Base-by-base conservation (phyloP, 1,139 yeast genomes). In the Yamadazyma sp. region DNA sequence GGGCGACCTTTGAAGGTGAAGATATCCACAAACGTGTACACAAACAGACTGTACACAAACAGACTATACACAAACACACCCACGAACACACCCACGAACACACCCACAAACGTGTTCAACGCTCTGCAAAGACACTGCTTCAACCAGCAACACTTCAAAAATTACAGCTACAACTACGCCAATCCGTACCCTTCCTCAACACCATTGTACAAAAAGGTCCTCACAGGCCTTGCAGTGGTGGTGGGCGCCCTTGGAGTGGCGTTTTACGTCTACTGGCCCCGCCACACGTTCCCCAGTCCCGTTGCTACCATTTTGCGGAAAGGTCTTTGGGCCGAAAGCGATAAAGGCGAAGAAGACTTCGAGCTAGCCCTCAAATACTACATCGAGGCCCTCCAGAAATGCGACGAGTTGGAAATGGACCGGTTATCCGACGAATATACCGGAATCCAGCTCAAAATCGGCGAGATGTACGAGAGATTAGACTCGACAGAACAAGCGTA, bases 311-410 rank as follows among this genome's bases (percentile, higher is more conserved):
- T 76, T 27, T 65, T 89, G 47, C 70, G 95, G 31, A 77, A 80
- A 51, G 97, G 86, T 0, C 64, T 90, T 6, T 80, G 92, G 85
- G 92, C 94, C 2, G 97, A 90, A 58, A 75, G 85, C 38, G 86
- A 82, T 31, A 76, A 75, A 38, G 86, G 85, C 15, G 82, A 78
- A 34, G 72, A 78, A 40, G 80, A 78, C 49, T 81, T 74, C 56
- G 71, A 76, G 43, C 66, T 78, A 42, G 96, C 97, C 0, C 64
- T 88, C 44, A 74, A 77, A 45, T 70, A 74, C 52, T 89, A 89
- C 56, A 69, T 82, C 21, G 81, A 76, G 17, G 82, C 82, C 1
- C 56, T 78, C 28, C 59, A 67, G 18, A 60, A 71, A 41, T 69
- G 76, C 41, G 58, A 68, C 15, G 62, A 61, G 24, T 58, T 72